A percentile compares a stretch with the other conserved stretches of the same genome.
Evolutionary conservation across 176 grass and related monocot species (phyloP).

Genomic region (Carex myosuroides): DNA sequence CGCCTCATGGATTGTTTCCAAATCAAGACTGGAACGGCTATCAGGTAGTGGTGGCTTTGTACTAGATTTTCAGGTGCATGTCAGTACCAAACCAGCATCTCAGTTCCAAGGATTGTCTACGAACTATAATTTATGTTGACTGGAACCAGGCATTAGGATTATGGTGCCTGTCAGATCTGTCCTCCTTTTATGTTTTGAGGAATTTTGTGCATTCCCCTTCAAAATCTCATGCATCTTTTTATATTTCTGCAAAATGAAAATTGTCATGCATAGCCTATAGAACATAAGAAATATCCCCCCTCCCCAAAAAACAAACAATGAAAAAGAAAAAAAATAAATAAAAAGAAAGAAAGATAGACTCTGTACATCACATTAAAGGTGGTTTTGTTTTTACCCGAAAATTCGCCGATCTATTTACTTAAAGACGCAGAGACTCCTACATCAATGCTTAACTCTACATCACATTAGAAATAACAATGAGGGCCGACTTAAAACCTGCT

Average conservation of each 20-base stretch:
- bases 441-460: neutral
- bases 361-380: no score
- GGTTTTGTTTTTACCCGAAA: no score
- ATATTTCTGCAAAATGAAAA: neutral
- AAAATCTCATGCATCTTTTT: neutral
- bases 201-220: neutral
- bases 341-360: neutral
- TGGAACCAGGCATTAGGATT: neutral
- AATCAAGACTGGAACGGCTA: slow-evolving; percentile 53
- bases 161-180: neutral
- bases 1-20: slow-evolving; percentile 59
- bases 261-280: neutral
- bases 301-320: no score
- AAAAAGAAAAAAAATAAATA: no score
- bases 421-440: neutral
- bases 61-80: neutral
- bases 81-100: neutral
- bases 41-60: slow-evolving; percentile 46
- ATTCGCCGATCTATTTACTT: neutral
- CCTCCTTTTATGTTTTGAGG: neutral
- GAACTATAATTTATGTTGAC: neutral
- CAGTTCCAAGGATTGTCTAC: neutral
- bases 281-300: no score
- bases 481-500: neutral
- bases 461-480: neutral